Conservation (phyloP, 2,329 filamentous ascomycete genomes). For the Fusarium sp. region DNA sequence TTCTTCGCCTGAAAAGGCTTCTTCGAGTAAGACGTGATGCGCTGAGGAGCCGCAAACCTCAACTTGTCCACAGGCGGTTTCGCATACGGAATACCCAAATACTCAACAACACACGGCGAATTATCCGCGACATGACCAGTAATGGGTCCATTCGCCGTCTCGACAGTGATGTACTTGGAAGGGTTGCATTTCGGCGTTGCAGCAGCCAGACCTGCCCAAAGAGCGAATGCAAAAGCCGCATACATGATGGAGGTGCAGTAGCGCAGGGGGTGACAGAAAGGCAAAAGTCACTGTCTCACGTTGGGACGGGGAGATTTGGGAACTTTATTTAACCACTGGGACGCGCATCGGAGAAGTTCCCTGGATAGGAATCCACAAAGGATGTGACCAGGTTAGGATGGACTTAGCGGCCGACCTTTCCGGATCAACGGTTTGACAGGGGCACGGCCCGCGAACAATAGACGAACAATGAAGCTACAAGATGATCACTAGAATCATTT, state of each 20-base stretch:
- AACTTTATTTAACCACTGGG: background rate
- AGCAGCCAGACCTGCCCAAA: conserved; percentile 15
- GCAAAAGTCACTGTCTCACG: background rate
- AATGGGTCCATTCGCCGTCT: conserved; percentile 46
- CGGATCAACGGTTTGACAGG: background rate
- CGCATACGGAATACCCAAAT: conserved; percentile 52
- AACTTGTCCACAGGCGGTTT: conserved; percentile 48
- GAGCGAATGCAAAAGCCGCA: background rate
- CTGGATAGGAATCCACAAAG: background rate
- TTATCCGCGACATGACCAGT: conserved; percentile 45
- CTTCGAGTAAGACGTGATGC: conserved; percentile 18
- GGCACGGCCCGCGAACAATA: background rate
- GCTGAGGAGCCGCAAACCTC: conserved; percentile 49
- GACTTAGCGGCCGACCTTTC: background rate
- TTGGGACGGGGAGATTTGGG: background rate
- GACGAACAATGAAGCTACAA: background rate
- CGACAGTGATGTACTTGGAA: conserved; percentile 36
- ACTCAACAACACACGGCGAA: conserved; percentile 47
- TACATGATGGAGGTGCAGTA: conserved; percentile 7
- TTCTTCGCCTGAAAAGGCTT: conserved; percentile 9
- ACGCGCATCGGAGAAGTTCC: background rate
- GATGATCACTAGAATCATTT: too few species aligned
- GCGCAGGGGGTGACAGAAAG: background rate
- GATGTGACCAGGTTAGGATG: background rate
- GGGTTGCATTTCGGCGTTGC: conserved; percentile 23